phyloP scores from a whole-genome alignment of 2,329 filamentous ascomycete genomes.

The Emergomyces pasteurianus region DNA sequence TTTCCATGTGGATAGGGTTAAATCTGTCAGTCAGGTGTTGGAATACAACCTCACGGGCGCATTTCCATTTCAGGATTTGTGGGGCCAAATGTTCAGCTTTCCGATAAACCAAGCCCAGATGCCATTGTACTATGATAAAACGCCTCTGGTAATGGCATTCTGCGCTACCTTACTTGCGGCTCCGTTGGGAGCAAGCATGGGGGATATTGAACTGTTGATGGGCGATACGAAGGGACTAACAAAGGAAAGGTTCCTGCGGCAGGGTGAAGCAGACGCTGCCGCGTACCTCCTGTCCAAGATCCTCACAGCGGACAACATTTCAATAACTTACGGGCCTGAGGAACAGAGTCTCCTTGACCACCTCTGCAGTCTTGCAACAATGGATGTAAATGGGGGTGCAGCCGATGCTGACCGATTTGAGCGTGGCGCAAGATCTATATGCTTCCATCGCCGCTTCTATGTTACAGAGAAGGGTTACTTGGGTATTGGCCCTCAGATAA shows the following conservation, averaged over 20 bases:
- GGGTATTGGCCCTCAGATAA: slow-evolving; percentile 3
- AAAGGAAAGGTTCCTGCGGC: slow-evolving; percentile 2
- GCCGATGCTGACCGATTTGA: neutral
- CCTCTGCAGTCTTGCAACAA: neutral
- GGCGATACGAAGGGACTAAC: neutral
- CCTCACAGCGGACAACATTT: neutral
- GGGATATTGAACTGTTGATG: neutral
- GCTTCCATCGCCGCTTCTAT: slow-evolving; percentile 1
- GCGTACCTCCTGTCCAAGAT: neutral
- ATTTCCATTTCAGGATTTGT: slow-evolving; percentile 1
- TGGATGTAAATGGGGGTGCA: neutral
- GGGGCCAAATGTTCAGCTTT: slow-evolving; percentile 1
- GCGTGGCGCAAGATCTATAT: neutral
- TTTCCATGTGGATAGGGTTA: slow-evolving; percentile 1
- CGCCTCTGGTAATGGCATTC: neutral
- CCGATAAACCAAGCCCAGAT: neutral
- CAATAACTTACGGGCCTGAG: slow-evolving; percentile 1
- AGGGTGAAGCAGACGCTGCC: neutral
- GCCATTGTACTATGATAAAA: slow-evolving; percentile 1
- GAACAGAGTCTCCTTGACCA: neutral
- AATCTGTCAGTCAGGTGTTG: neutral
- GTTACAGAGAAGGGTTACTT: slow-evolving; percentile 3
- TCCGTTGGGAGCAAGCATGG: neutral
- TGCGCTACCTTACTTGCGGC: neutral
- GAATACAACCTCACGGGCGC: neutral